Base-by-base conservation (phyloP, 768 basidiomycete genomes). In the Phanerochaete carnosa region DNA sequence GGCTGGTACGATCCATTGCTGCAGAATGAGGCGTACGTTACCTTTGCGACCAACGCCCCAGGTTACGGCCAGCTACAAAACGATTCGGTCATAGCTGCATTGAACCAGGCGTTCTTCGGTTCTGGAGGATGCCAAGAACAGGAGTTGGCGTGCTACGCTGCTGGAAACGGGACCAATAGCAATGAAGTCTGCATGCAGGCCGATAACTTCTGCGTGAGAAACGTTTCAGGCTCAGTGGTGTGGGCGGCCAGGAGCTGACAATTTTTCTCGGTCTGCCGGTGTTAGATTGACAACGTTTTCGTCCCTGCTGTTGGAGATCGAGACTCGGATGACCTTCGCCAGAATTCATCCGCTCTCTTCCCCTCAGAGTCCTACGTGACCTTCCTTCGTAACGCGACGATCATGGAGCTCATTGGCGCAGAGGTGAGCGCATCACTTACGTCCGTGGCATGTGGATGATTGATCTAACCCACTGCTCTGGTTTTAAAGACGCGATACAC, bases 1-100 rank as follows among this genome's bases (percentile, higher is more conserved):
- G 86, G 85, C 39, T 87, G 85, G 85, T 82, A 77, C 56, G 87
- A 88, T 62, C 86, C 87, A 0, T 73, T 87, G 30, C 77, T 87
- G 45, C 87, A 88, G 63, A 82, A 83, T 64, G 64, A 84, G 61
- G 82, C 86, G 11, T 87, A 83, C 59, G 76, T 88, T 59, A 76
- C 76, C 33, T 89, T 88, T 58, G 83, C 85, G 0, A 79, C 78
- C 0, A 68, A 85, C 39, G 87, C 87, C 0, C 87, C 87, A 8
- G 85, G 86, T 15, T 89, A 88, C 62, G 87, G 87, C 5, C 85
- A 79, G 61, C 80, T 89, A 12, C 83, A 83, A 60, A 75, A 74
- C 30, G 74, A 80, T 45, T 60, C 65, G 3, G 79, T 83, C 1
- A 69, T 88, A 43, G 68, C 72, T 30, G 61, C 76, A 35, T 71